Conservation (phyloP, 2,329 filamentous ascomycete species). For the Phialocephala sp. region DNA sequence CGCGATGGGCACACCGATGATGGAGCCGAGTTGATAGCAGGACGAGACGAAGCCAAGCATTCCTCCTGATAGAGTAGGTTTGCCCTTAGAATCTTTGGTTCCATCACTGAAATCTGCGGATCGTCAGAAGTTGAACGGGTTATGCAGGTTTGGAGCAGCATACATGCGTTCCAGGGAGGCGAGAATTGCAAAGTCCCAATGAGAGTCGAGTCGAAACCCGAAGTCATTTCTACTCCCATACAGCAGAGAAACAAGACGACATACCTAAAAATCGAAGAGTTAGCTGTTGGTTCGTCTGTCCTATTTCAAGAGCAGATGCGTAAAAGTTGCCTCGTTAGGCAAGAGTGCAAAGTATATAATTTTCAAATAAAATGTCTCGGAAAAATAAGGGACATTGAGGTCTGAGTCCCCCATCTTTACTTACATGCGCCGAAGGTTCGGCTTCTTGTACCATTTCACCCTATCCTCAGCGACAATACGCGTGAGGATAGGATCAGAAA, state of each 20-base stretch:
- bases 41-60: constrained; percentile 57
- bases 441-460: constrained; percentile 47
- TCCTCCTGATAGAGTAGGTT: constrained; percentile 17
- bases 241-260: constrained; percentile 52
- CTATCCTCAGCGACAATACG: constrained; percentile 40
- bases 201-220: constrained; percentile 49
- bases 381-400: too few species aligned
- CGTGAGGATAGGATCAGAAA: constrained; percentile 46
- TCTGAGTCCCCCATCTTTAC: too few species aligned
- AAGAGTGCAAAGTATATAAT: too few species aligned
- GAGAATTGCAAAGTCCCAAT: constrained; percentile 52
- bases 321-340: too few species aligned
- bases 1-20: constrained; percentile 59
- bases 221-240: constrained; percentile 60
- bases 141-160: background rate
- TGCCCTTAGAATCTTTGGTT: constrained; percentile 17
- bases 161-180: constrained; percentile 43
- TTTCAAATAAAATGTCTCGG: too few species aligned
- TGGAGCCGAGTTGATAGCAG: constrained; percentile 60
- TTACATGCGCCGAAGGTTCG: constrained; percentile 40
- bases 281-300: too few species aligned
- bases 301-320: too few species aligned
- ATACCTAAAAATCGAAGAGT: constrained; percentile 41
- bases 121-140: constrained; percentile 11
- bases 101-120: constrained; percentile 26